Conservation (phyloP, 345 rosid genomes). For the Arabidopsis thaliana region DNA sequence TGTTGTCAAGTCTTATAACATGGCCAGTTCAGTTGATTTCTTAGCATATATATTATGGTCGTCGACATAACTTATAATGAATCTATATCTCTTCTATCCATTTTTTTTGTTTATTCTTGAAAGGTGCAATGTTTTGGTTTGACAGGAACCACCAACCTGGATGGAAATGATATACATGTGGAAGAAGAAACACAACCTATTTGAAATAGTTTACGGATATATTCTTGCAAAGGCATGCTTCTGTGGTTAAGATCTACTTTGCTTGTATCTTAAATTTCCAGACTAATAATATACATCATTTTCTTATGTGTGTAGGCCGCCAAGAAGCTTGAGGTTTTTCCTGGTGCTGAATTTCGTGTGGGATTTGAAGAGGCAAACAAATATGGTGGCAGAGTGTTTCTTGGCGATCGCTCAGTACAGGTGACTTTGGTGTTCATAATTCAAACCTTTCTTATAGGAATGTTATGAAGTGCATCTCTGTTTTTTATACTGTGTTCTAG, state of each 20-base stretch:
- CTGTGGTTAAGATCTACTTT: conserved; percentile 21
- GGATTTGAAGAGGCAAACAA: conserved; percentile 89
- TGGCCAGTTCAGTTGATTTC: not conserved
- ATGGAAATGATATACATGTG: conserved; percentile 87
- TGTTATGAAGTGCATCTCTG: not conserved
- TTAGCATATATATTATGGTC: not conserved
- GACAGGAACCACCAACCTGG: conserved; percentile 78
- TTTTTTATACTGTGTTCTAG: not conserved
- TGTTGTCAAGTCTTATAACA: conserved; percentile 16
- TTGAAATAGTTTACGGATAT: conserved; percentile 87
- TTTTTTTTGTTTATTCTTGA: not conserved
- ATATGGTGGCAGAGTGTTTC: conserved; percentile 78
- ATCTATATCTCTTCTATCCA: not conserved
- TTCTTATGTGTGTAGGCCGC: conserved; percentile 63
- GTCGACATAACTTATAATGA: not conserved
- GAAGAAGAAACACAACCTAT: conserved; percentile 77
- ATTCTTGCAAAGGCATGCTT: conserved; percentile 78
- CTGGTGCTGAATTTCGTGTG: conserved; percentile 94
- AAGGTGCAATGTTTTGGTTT: conserved; percentile 6
- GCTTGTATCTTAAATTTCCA: conserved; percentile 1
- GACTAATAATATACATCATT: not conserved
- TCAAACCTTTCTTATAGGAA: not conserved
- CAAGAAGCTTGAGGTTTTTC: conserved; percentile 76
- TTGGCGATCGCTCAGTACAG: conserved; percentile 97
- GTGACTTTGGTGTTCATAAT: conserved; percentile 47